These are phyloP conservation scores for Claviceps arundinis DNA, from an alignment of 2,329 filamentous ascomycete species.

Conservation along the genomic window DNA sequence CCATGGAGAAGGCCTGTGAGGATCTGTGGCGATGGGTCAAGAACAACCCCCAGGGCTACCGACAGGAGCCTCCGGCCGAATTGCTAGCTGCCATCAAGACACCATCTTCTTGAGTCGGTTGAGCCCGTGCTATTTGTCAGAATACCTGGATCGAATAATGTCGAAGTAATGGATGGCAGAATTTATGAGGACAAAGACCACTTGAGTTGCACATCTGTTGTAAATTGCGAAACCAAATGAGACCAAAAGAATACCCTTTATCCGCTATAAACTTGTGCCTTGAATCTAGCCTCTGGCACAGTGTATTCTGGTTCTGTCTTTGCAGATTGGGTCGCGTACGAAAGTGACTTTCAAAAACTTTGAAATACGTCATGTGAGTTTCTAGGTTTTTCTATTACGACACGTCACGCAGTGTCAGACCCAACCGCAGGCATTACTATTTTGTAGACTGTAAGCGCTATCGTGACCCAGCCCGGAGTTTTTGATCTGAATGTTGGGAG, in stretches of 20 bases:
- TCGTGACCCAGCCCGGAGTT: too few species aligned
- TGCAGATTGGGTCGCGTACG: too few species aligned
- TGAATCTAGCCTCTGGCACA: not conserved
- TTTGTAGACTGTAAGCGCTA: too few species aligned
- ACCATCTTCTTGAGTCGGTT: constrained; percentile 10
- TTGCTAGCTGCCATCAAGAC: constrained; percentile 54
- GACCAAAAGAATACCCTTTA: not conserved
- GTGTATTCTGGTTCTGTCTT: not conserved
- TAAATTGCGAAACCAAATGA: not conserved
- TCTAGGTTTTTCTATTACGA: too few species aligned
- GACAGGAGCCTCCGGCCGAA: constrained; percentile 76
- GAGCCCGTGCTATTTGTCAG: not conserved
- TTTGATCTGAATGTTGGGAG: too few species aligned
- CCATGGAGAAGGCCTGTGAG: constrained; percentile 82
- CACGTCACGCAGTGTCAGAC: too few species aligned
- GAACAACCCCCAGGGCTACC: constrained; percentile 93
- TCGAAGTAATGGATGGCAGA: not conserved
- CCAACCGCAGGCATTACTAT: too few species aligned
- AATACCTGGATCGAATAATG: not conserved
- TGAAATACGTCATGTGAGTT: too few species aligned
- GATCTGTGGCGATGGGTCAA: constrained; percentile 95
- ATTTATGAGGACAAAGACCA: not conserved
- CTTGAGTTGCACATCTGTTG: not conserved
- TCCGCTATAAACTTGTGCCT: not conserved
- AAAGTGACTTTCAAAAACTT: too few species aligned